Conservation (phyloP, 1,284 basidiomycete genomes). For the Pseudozyma sp. region DNA sequence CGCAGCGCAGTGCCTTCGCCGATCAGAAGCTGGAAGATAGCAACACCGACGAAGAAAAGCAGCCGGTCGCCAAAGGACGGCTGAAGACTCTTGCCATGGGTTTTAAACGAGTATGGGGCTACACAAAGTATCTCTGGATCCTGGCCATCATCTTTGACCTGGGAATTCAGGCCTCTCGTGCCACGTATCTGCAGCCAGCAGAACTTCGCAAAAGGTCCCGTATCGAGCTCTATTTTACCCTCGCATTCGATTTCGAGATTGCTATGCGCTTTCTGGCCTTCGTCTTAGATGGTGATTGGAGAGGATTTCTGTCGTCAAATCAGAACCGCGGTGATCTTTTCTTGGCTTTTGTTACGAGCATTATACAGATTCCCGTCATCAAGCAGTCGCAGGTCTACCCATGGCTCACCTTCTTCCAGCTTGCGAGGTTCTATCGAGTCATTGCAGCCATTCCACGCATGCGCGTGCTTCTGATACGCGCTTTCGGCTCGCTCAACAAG, state of each 20-base stretch:
- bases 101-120: constrained; percentile 63
- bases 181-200: constrained; percentile 69
- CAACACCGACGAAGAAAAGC: constrained; percentile 18
- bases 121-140: constrained; percentile 71
- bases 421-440: constrained; percentile 91
- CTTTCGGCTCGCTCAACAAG: constrained; percentile 93
- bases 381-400: constrained; percentile 77
- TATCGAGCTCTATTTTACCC: constrained; percentile 83
- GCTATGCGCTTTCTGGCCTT: constrained; percentile 76
- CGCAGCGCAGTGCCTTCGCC: constrained; percentile 91
- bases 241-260: constrained; percentile 91
- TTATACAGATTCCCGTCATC: constrained; percentile 89
- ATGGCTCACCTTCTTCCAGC: constrained; percentile 92
- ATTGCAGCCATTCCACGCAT: constrained; percentile 89
- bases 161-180: constrained; percentile 81
- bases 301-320: constrained; percentile 77
- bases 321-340: constrained; percentile 83
- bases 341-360: constrained; percentile 81
- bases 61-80: constrained; percentile 14
- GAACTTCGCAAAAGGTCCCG: constrained; percentile 61
- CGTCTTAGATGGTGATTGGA: constrained; percentile 83
- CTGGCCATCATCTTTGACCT: constrained; percentile 75
- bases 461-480: constrained; percentile 72
- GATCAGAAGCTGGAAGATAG: constrained; percentile 68
- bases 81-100: constrained; percentile 54